Conservation (phyloP, 2,329 filamentous ascomycete genomes). For the Colletotrichum sp. region DNA sequence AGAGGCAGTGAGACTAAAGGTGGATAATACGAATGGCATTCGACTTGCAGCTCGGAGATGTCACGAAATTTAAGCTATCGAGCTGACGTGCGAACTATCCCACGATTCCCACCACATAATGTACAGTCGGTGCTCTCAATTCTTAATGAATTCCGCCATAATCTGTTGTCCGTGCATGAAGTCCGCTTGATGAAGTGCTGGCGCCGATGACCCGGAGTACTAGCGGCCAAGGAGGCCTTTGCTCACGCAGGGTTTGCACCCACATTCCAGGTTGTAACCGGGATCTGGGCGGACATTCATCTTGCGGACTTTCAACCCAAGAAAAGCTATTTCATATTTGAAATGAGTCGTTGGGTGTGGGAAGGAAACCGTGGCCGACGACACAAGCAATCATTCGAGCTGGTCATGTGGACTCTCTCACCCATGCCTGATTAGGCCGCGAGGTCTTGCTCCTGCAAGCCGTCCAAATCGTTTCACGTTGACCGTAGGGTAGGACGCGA, state of each 20-base stretch:
- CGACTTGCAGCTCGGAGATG: accelerated
- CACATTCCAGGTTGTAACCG: neutral
- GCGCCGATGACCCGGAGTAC: neutral
- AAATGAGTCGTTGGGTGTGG: neutral
- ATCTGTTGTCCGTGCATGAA: neutral
- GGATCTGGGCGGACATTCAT: neutral
- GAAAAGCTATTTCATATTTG: neutral
- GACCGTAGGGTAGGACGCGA: accelerated
- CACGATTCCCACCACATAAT: neutral
- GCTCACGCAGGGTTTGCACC: neutral
- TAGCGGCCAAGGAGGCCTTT: neutral
- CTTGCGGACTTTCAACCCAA: neutral
- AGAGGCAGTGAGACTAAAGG: neutral
- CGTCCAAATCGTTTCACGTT: neutral
- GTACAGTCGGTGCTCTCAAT: neutral
- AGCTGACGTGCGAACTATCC: accelerated
- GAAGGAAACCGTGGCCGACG: neutral
- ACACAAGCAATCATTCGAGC: neutral
- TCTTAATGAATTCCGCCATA: neutral
- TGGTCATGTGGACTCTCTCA: neutral
- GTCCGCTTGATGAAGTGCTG: neutral
- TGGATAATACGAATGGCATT: neutral
- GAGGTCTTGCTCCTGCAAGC: neutral
- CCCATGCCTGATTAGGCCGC: neutral
- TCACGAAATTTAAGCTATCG: neutral